These are phyloP conservation scores for Blastomyces silverae DNA, from an alignment of 2,329 filamentous ascomycete species.

Conservation along the genomic window DNA sequence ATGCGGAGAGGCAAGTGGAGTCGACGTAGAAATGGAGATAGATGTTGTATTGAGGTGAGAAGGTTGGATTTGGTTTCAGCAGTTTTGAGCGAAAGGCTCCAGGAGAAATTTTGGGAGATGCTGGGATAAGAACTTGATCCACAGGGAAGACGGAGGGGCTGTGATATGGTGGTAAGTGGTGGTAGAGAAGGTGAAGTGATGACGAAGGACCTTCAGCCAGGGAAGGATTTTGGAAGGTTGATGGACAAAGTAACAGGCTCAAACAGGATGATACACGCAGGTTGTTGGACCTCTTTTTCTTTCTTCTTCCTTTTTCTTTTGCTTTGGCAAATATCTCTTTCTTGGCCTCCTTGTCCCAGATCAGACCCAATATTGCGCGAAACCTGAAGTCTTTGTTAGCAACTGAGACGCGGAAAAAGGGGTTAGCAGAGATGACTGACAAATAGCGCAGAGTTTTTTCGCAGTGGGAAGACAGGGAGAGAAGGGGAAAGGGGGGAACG, in stretches of 20 bases:
- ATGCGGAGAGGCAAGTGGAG: slow-evolving; percentile 33
- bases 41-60: slow-evolving; percentile 15
- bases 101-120: slow-evolving; percentile 26
- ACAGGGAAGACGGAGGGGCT: slow-evolving; percentile 9
- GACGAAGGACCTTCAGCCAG: slow-evolving; percentile 8
- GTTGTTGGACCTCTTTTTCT: slow-evolving; percentile 1
- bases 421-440: not conserved
- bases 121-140: slow-evolving; percentile 19
- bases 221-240: slow-evolving; percentile 8
- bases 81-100: slow-evolving; percentile 25
- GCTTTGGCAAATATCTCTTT: not conserved
- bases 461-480: slow-evolving; percentile 14
- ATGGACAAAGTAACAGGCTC: slow-evolving; percentile 11
- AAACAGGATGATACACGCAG: slow-evolving; percentile 8
- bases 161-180: slow-evolving; percentile 3
- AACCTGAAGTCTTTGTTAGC: slow-evolving; percentile 12
- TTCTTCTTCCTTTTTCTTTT: not conserved
- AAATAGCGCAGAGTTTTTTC: not conserved
- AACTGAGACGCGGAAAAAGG: slow-evolving; percentile 9
- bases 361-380: slow-evolving; percentile 1
- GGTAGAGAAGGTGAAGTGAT: slow-evolving; percentile 8
- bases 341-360: not conserved
- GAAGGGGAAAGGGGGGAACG: slow-evolving; percentile 11
- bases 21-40: slow-evolving; percentile 25
- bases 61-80: slow-evolving; percentile 15